Conservation (phyloP, 2,329 filamentous ascomycete species). For the Cladosporium sp. region DNA sequence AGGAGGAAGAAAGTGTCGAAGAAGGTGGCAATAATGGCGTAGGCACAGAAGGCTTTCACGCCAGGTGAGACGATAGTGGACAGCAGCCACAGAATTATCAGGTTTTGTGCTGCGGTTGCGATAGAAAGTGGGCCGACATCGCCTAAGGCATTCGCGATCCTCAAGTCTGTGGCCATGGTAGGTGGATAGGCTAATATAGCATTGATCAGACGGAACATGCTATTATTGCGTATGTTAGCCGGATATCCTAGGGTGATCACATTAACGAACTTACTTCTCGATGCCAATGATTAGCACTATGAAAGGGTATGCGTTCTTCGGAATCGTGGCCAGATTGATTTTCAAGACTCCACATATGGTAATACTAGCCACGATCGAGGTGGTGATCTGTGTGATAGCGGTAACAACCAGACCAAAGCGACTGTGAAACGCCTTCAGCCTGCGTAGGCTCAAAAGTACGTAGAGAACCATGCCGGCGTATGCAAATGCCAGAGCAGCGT, state of each 20-base stretch:
- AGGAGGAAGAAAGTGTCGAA: slow-evolving; percentile 76
- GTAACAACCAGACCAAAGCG: slow-evolving; percentile 68
- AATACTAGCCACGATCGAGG: slow-evolving; percentile 74
- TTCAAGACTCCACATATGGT: slow-evolving; percentile 72
- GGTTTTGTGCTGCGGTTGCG: slow-evolving; percentile 64
- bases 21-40: slow-evolving; percentile 68
- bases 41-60: slow-evolving; percentile 70
- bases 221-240: slow-evolving; percentile 18
- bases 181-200: slow-evolving; percentile 68
- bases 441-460: slow-evolving; percentile 62
- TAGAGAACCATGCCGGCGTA: slow-evolving; percentile 63
- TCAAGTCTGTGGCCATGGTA: slow-evolving; percentile 62
- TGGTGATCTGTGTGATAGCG: slow-evolving; percentile 60
- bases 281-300: slow-evolving; percentile 73
- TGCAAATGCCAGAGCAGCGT: slow-evolving; percentile 58
- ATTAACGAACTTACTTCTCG: slow-evolving; percentile 50
- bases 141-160: slow-evolving; percentile 70
- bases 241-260: no score
- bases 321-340: slow-evolving; percentile 70
- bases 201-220: slow-evolving; percentile 67
- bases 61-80: slow-evolving; percentile 65
- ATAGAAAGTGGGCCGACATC: slow-evolving; percentile 67
- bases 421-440: slow-evolving; percentile 70
- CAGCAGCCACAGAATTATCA: slow-evolving; percentile 61
- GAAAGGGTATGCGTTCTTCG: slow-evolving; percentile 68